Conservation (phyloP, 1,284 basidiomycete genomes). For the Papiliotrema flavescens region DNA sequence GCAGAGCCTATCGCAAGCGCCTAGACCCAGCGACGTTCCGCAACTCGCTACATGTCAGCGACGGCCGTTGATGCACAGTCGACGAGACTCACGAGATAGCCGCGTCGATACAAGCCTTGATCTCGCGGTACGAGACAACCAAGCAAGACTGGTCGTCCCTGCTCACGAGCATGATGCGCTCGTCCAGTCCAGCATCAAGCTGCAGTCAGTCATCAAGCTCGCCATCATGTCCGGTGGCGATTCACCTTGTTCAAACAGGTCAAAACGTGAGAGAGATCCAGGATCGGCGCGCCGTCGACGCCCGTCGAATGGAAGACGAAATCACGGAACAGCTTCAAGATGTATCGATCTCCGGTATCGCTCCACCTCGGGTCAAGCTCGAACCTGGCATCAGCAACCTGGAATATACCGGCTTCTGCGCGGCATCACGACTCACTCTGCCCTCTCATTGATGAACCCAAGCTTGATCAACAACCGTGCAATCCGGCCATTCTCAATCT, state of each 20-base stretch:
- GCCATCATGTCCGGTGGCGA: too few species aligned
- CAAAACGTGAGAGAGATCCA: slow-evolving; percentile 88
- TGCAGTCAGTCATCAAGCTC: too few species aligned
- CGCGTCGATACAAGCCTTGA: slow-evolving; percentile 77
- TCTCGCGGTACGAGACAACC: slow-evolving; percentile 90
- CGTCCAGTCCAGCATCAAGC: slow-evolving; percentile 90
- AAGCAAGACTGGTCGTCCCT: slow-evolving; percentile 90
- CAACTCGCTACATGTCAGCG: slow-evolving; percentile 9
- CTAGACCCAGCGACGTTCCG: slow-evolving; percentile 6
- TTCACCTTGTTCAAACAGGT: slow-evolving; percentile 82
- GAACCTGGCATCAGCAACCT: slow-evolving; percentile 59
- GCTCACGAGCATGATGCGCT: slow-evolving; percentile 89
- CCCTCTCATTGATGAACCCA: slow-evolving; percentile 96
- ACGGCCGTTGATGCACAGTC: background rate
- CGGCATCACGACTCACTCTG: slow-evolving; percentile 88
- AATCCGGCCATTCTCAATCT: slow-evolving; percentile 96
- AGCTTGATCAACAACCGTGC: slow-evolving; percentile 90
- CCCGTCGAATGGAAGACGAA: slow-evolving; percentile 98
- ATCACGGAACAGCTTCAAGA: slow-evolving; percentile 97
- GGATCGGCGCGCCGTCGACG: slow-evolving; percentile 80
- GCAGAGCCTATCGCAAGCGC: background rate
- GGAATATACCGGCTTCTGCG: slow-evolving; percentile 52
- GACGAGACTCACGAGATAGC: slow-evolving; percentile 59
- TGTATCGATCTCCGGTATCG: slow-evolving; percentile 96
- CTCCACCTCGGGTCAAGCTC: slow-evolving; percentile 94